phyloP scores from a whole-genome alignment of 306 rosid genomes.

The Dryas drummondii region DNA sequence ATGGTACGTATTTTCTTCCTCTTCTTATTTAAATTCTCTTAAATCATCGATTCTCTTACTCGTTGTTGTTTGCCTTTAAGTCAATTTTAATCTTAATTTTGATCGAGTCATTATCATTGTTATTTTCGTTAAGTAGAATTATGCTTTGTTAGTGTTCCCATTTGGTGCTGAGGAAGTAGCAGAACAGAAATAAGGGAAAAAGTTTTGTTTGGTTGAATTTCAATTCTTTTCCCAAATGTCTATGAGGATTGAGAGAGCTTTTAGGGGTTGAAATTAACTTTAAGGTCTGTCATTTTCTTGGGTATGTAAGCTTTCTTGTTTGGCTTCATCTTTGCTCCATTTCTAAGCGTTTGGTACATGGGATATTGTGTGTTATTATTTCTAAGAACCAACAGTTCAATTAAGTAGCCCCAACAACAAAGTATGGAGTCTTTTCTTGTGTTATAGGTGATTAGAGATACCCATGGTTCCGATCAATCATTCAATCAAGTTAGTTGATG shows the following conservation, averaged over 20 bases:
- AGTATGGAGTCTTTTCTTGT: not conserved
- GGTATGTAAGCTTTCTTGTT: not conserved
- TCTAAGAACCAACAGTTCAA: not conserved
- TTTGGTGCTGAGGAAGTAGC: not conserved
- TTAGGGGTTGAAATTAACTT: not conserved
- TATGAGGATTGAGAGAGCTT: not conserved
- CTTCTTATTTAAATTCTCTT: not conserved
- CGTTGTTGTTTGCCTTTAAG: too few species aligned
- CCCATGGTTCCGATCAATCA: too few species aligned
- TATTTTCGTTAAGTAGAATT: too few species aligned
- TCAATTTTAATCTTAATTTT: too few species aligned
- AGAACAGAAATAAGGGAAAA: not conserved
- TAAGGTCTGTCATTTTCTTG: not conserved
- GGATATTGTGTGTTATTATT: not conserved
- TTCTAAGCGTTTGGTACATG: not conserved
- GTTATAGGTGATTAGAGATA: too few species aligned
- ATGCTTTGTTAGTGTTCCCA: not conserved
- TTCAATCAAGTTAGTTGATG: not conserved
- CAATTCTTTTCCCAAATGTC: too few species aligned
- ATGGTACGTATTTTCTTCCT: not conserved
- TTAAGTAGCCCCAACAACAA: not conserved
- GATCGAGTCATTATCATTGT: too few species aligned
- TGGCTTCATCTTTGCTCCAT: not conserved
- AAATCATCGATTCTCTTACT: not conserved
- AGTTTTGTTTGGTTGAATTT: too few species aligned